These are phyloP conservation scores for Porogramme epimiltina DNA, from an alignment of 1,284 basidiomycete species.

Conservation along the genomic window DNA sequence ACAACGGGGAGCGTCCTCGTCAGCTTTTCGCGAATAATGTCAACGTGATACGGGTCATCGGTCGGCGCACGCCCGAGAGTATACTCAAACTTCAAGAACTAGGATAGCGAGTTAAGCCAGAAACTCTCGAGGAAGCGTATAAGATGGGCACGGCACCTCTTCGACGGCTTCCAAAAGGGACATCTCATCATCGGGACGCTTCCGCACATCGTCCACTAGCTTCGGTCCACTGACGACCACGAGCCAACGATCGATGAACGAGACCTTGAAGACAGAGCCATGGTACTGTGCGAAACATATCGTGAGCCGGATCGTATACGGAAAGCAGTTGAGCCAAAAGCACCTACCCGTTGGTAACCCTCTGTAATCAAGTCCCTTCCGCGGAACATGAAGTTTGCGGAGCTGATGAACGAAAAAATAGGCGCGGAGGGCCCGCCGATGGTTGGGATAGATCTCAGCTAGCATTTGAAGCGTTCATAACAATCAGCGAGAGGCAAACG, in stretches of 20 bases:
- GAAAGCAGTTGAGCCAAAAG: background rate
- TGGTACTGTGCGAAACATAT: constrained; percentile 31
- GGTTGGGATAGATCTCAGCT: constrained; percentile 4
- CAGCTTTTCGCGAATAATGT: constrained; percentile 26
- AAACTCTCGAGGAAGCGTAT: constrained; percentile 26
- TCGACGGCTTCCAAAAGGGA: constrained; percentile 35
- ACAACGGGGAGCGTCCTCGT: constrained; percentile 24
- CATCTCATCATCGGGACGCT: constrained; percentile 39
- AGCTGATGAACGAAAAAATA: background rate
- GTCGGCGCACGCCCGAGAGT: constrained; percentile 25
- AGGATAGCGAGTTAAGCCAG: background rate
- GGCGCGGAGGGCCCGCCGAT: constrained; percentile 2
- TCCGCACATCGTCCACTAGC: constrained; percentile 43
- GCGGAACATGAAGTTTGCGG: constrained; percentile 11
- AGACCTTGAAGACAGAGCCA: constrained; percentile 40
- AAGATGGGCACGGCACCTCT: constrained; percentile 35
- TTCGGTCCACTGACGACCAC: constrained; percentile 37
- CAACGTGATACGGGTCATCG: constrained; percentile 30
- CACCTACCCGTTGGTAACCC: constrained; percentile 32
- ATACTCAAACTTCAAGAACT: constrained; percentile 17
- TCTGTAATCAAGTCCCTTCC: constrained; percentile 26
- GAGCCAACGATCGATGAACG: constrained; percentile 38
- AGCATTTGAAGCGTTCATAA: background rate
- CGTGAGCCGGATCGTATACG: background rate
- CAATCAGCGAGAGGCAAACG: background rate